Evolutionary conservation across 208 protist genomes (phyloP).

Genomic region (Leishmania turanica): DNA sequence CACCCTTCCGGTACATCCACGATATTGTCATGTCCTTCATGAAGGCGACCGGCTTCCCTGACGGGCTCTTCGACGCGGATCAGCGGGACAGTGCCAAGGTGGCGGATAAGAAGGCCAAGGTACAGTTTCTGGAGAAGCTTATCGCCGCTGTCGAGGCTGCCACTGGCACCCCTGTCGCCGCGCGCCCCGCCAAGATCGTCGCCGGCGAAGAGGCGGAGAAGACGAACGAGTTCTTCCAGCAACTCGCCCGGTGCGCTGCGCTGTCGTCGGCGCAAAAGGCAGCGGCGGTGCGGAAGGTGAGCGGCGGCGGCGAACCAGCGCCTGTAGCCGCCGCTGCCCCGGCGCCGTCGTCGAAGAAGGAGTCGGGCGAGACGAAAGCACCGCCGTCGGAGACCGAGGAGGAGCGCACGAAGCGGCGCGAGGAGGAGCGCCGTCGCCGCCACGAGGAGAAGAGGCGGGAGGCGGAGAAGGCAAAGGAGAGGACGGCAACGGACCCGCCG

Average conservation of each 20-base stretch:
- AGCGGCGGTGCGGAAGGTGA: conserved; percentile 63
- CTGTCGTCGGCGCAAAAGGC: conserved; percentile 65
- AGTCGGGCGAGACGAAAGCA: not conserved
- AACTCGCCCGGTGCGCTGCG: conserved; percentile 71
- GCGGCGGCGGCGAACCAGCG: conserved; percentile 27
- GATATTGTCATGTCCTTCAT: conserved; percentile 83
- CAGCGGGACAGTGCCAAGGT: conserved; percentile 82
- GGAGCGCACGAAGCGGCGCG: conserved; percentile 62
- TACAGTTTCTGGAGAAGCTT: conserved; percentile 76
- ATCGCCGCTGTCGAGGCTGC: conserved; percentile 81
- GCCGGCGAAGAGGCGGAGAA: conserved; percentile 85
- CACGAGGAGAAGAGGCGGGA: conserved; percentile 56
- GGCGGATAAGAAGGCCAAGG: conserved; percentile 83
- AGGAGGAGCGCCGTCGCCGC: conserved; percentile 54
- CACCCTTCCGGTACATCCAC: conserved; percentile 92
- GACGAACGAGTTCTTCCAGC: conserved; percentile 89
- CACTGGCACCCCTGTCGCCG: conserved; percentile 59
- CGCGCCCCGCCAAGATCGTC: conserved; percentile 84
- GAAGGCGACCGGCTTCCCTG: conserved; percentile 72
- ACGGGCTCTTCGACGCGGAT: conserved; percentile 58
- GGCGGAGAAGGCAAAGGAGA: conserved; percentile 33
- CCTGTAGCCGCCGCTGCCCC: conserved; percentile 1
- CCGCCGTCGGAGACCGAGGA: conserved; percentile 42
- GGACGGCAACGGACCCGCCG: conserved; percentile 12
- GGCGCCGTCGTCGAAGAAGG: not conserved